phyloP scores from a whole-genome alignment of 2,329 filamentous ascomycete species.

The Fusarium sterilihyphosum region DNA sequence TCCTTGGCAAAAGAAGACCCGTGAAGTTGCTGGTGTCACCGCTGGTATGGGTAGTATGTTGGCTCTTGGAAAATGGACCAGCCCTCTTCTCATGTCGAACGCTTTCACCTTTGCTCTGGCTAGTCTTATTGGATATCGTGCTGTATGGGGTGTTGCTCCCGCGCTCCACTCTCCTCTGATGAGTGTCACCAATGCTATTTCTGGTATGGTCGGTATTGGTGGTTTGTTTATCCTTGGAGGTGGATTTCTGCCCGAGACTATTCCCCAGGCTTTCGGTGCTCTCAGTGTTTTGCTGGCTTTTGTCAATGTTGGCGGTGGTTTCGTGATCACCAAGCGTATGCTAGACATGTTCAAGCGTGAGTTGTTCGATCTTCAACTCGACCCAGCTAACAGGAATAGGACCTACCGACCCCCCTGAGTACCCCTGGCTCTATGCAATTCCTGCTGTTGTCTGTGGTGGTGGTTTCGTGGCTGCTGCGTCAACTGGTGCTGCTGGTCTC shows the following conservation, averaged over 20 bases:
- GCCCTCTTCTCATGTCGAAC: constrained; percentile 88
- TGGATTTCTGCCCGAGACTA: constrained; percentile 78
- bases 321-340: constrained; percentile 93
- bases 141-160: constrained; percentile 86
- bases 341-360: constrained; percentile 86
- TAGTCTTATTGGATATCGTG: constrained; percentile 86
- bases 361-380: constrained; percentile 28
- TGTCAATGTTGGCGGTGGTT: constrained; percentile 88
- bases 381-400: constrained; percentile 53
- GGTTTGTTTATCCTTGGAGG: constrained; percentile 91
- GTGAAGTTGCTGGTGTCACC: constrained; percentile 79
- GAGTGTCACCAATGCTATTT: constrained; percentile 94
- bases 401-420: constrained; percentile 87
- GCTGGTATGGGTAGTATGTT: constrained; percentile 81
- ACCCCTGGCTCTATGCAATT: constrained; percentile 85
- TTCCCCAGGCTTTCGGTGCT: constrained; percentile 82
- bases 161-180: constrained; percentile 89
- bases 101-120: constrained; percentile 86
- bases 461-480: constrained; percentile 81
- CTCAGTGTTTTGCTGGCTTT: constrained; percentile 85
- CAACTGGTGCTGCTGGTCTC: constrained; percentile 83
- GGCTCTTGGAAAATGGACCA: constrained; percentile 81
- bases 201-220: constrained; percentile 89
- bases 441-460: constrained; percentile 82
- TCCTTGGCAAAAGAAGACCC: constrained; percentile 81